Conservation (phyloP, 371 early-diverging fungal genomes). For the Zychaea mexicana region DNA sequence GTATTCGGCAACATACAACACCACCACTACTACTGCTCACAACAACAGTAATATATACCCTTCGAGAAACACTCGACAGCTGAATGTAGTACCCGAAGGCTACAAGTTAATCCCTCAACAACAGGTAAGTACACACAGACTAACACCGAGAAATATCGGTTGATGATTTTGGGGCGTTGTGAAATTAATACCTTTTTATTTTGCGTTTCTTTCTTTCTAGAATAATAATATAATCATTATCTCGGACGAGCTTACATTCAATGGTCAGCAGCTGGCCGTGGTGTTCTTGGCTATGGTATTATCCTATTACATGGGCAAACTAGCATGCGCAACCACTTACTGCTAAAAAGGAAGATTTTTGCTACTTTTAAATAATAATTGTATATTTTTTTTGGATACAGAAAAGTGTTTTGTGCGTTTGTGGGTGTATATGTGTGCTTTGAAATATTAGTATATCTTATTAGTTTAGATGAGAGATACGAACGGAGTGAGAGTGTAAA, state of each 20-base stretch:
- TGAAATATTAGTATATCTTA: no score
- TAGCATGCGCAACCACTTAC: conserved; percentile 24
- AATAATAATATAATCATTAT: conserved; percentile 43
- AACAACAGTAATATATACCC: not conserved
- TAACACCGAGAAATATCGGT: not conserved
- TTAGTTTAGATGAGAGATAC: no score
- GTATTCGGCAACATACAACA: not conserved
- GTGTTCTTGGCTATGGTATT: conserved; percentile 49
- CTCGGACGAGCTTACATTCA: conserved; percentile 50
- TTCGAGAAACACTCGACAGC: not conserved
- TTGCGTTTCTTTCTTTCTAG: not conserved
- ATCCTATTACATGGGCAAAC: conserved; percentile 51
- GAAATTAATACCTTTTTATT: not conserved
- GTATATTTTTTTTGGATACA: conserved; percentile 1
- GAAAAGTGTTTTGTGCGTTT: no score
- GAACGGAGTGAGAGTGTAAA: no score
- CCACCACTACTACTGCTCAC: not conserved
- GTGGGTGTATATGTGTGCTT: no score
- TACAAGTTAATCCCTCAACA: conserved; percentile 30
- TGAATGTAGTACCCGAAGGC: conserved; percentile 7
- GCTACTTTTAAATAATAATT: not conserved
- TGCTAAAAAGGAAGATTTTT: not conserved
- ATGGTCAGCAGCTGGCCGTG: conserved; percentile 47
- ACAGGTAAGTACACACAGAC: conserved; percentile 20
- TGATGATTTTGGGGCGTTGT: not conserved